Base-by-base conservation (phyloP, 108 stramenopile species). In the Chaetoceros muelleri region DNA sequence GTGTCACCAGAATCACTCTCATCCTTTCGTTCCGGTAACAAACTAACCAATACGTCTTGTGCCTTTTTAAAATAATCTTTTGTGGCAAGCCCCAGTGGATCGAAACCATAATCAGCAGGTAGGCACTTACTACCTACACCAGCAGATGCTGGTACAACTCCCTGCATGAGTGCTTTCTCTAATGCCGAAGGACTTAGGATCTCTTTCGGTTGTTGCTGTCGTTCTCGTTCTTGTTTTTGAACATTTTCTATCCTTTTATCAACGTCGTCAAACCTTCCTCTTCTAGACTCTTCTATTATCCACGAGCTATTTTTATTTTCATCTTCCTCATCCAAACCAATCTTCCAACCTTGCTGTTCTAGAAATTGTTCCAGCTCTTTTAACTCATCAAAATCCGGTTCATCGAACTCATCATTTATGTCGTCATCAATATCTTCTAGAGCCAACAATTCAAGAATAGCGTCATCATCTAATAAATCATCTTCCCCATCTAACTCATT, bases 31-130 rank as follows among this genome's bases (percentile, higher is more conserved):
- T 55, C 74, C 7, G 82, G 81, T 5, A 89, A 17, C 13, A 71
- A 40, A 13, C 67, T 69, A 40, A 82, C 47, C 29, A 88, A 28
- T 19, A 67, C 65, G 27, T 50, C 68, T 54, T 90, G 88, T 16
- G 68, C 63, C 40, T 67, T 45, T 45, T 72, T 63, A 54, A 88
- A 76, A 44, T 75, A 86, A 65, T 89, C 85, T 53, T 80, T 81
- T 24, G 74, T 66, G 0, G 84, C 66, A 18, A 94, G 50, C 25
- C 72, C 55, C 17, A 86, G 58, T 44, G 93, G 93, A 73, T 94
- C 93, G 51, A 88, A 94, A 20, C 85, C 86, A 28, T 67, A 82
- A 61, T 94, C 93, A n/a, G 86, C 86, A 2, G 93, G 85, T 1
- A 89, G 61, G 3, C 68, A 62, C 24, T 82, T 78, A 22, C 71